Base-by-base conservation (phyloP, 306 rosid genomes). In the Glycine tomentella region DNA sequence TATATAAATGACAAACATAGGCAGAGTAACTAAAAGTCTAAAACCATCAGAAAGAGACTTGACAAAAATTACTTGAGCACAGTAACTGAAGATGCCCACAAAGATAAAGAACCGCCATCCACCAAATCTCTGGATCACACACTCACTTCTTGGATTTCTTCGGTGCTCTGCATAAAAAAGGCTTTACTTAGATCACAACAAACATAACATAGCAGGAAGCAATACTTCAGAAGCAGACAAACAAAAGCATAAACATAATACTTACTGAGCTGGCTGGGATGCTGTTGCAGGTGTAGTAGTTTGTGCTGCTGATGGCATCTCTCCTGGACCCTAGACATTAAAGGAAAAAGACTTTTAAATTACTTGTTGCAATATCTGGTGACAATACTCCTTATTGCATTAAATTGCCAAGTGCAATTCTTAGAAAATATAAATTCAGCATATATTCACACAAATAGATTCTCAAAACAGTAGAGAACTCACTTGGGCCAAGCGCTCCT, bases 401-500 rank as follows among this genome's bases (percentile, higher is more conserved):
- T 3, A 40, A 40, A 40, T 50, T 15, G 25, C 40, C 2, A 9
- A 40, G 16, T 14, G 9, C 4, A 2, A 15, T 3, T 4, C 42
- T 14, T 51, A 84, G 87, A 51, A 46, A 51, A n/a, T 15, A 44
- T 12, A 44, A 25, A n/a, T 45, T 9, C 15, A n/a, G 9, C 9
- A 13, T 13, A 40, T 40, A 40, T 40, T 14, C 53, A 49, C 53
- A 51, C 57, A 51, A 3, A 50, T 11, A 8, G 5, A 50, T 50
- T 53, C 58, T 53, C 8, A 53, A 53, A 13, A 59, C 42, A 62
- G 31, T 3, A n/a, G 36, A 44, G 7, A 25, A n/a, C 76, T 71
- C 80, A 94, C 98, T 77, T 92, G 97, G n/a, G 97, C 94, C 59
- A 94, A 82, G 1, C 98, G 97, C 78, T 94, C 98, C 83, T 92